These are phyloP conservation scores for Clonostachys rosea DNA, from an alignment of 2,329 filamentous ascomycete species.

Conservation along the genomic window DNA sequence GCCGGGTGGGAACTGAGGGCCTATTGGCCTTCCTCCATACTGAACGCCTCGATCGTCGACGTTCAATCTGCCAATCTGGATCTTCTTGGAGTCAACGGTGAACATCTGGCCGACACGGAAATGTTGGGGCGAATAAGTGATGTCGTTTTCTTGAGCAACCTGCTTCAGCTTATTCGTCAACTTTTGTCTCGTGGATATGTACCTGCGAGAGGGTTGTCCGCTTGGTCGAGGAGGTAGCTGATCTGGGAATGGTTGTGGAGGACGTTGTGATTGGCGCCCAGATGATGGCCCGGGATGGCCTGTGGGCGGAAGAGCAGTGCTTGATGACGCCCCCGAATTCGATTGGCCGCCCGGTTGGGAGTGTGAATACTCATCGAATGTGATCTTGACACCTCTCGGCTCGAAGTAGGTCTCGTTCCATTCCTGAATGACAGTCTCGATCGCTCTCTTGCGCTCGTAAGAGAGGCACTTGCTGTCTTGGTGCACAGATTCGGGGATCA, in stretches of 20 bases:
- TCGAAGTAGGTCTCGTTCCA: slow-evolving; percentile 55
- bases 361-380: too few species aligned
- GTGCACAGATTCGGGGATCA: slow-evolving; percentile 41
- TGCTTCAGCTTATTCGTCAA: not conserved
- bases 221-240: not conserved
- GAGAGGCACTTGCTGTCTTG: slow-evolving; percentile 29
- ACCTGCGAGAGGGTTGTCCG: not conserved
- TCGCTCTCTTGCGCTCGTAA: slow-evolving; percentile 15
- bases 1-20: not conserved
- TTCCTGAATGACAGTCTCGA: slow-evolving; percentile 38
- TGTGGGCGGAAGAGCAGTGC: not conserved
- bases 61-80: not conserved
- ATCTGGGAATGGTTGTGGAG: not conserved
- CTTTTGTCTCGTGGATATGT: not conserved
- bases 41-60: not conserved
- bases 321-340: slow-evolving; percentile 8
- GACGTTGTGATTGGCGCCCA: slow-evolving; percentile 2
- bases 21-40: not conserved
- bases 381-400: not conserved
- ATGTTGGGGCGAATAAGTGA: not conserved
- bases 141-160: not conserved
- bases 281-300: slow-evolving; percentile 7
- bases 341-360: slow-evolving; percentile 13
- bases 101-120: not conserved
- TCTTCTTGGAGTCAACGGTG: not conserved